Conservation (phyloP, 192 early-diverging fungal genomes). For the Mortierella alpina region DNA sequence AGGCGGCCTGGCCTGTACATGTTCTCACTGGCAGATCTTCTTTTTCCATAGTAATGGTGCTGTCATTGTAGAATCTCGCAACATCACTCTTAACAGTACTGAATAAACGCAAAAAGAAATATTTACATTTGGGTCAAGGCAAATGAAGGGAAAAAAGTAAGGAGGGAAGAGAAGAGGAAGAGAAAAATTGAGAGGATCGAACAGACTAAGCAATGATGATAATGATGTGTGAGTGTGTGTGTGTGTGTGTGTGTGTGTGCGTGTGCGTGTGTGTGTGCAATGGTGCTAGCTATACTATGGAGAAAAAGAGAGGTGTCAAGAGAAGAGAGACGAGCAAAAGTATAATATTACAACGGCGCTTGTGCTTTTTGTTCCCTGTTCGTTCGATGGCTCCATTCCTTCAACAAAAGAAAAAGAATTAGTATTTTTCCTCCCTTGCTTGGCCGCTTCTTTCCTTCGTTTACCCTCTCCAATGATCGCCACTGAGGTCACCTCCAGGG, state of each 20-base stretch:
- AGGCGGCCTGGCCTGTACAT: too few species aligned
- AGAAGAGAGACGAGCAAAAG: too few species aligned
- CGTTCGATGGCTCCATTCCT: too few species aligned
- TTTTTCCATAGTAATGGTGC: too few species aligned
- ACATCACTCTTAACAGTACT: not conserved
- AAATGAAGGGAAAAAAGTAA: slow-evolving; percentile 1
- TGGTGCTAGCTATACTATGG: too few species aligned
- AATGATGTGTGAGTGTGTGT: not conserved
- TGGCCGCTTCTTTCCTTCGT: not conserved
- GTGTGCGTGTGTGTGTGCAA: not conserved
- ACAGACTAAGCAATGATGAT: not conserved
- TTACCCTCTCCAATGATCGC: slow-evolving; percentile 35
- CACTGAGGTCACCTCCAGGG: slow-evolving; percentile 11
- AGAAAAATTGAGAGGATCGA: not conserved
- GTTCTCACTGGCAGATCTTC: too few species aligned
- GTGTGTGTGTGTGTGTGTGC: not conserved
- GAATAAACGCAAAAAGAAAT: not conserved
- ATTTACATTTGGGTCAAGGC: too few species aligned
- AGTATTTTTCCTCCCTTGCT: too few species aligned
- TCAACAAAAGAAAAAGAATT: too few species aligned
- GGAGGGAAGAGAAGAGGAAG: slow-evolving; percentile 1
- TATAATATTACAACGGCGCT: not conserved
- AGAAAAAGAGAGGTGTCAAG: too few species aligned
- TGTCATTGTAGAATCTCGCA: not conserved
- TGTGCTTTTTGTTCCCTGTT: not conserved